Conservation (phyloP, 306 rosid genomes). For the Prunus campanulata region DNA sequence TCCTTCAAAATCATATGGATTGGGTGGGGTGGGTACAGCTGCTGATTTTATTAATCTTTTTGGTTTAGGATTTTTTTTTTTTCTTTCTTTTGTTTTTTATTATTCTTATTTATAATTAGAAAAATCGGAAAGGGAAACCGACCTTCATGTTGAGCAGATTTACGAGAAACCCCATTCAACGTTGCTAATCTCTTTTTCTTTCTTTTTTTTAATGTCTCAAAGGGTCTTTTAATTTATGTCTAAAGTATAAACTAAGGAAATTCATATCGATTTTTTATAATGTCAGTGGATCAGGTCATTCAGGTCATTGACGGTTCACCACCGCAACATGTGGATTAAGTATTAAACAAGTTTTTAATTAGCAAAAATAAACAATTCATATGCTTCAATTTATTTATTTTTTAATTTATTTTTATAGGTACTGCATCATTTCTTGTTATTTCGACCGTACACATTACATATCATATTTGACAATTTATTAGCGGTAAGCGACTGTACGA, state of each 20-base stretch:
- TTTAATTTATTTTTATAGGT: not conserved
- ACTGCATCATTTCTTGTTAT: not conserved
- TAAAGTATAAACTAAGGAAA: not conserved
- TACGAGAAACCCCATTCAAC: constrained; percentile 4
- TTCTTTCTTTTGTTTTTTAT: not conserved
- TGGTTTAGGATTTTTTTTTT: not conserved
- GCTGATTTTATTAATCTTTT: constrained; percentile 13
- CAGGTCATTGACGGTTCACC: not conserved
- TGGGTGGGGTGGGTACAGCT: constrained; percentile 64
- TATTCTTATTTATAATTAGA: not conserved
- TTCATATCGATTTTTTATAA: not conserved
- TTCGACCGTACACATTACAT: not conserved
- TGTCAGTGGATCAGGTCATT: not conserved
- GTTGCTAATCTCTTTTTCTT: not conserved
- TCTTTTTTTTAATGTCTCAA: not conserved
- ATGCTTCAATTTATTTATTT: not conserved
- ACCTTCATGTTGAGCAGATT: constrained; percentile 6
- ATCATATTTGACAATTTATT: not conserved
- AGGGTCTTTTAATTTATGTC: not conserved
- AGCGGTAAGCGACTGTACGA: too few species aligned
- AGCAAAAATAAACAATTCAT: not conserved
- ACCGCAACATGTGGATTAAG: not conserved
- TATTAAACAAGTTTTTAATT: not conserved
- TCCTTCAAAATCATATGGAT: constrained; percentile 26
- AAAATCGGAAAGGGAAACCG: not conserved